phyloP scores from a whole-genome alignment of 2,329 filamentous ascomycete species.

The Xylariaceae sp. region DNA sequence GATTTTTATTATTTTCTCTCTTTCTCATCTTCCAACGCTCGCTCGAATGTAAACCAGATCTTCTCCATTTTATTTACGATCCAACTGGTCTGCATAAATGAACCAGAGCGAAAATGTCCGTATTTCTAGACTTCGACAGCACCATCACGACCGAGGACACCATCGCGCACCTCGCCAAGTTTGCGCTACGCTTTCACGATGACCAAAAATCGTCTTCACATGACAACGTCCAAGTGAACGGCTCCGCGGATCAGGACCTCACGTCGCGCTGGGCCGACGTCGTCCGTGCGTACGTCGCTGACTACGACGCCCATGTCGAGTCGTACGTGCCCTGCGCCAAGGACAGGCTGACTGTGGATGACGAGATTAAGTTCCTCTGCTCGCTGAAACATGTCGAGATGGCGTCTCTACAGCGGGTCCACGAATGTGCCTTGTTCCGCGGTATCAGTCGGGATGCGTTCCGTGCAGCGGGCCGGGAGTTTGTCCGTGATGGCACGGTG shows the following conservation, averaged over 20 bases:
- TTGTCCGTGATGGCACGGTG: slow-evolving; percentile 33
- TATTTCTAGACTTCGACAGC: slow-evolving; percentile 56
- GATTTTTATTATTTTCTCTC: too few relatives aligned
- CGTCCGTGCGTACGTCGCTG: slow-evolving; percentile 42
- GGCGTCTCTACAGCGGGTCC: slow-evolving; percentile 42
- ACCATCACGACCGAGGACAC: slow-evolving; percentile 54
- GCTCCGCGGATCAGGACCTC: slow-evolving; percentile 27
- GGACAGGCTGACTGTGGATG: slow-evolving; percentile 31
- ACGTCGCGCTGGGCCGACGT: slow-evolving; percentile 40
- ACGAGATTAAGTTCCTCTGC: slow-evolving; percentile 36
- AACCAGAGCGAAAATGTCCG: slow-evolving; percentile 19
- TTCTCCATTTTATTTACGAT: too few relatives aligned
- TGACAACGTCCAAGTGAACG: too few relatives aligned
- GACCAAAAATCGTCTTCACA: too few relatives aligned
- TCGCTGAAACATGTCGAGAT: slow-evolving; percentile 42
- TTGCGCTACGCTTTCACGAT: slow-evolving; percentile 35
- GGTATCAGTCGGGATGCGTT: slow-evolving; percentile 35
- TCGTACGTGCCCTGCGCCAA: slow-evolving; percentile 32
- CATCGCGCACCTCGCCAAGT: slow-evolving; percentile 42
- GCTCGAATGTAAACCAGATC: too few relatives aligned
- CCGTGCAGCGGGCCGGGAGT: slow-evolving; percentile 35
- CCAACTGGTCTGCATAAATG: too few relatives aligned
- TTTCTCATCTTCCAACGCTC: too few relatives aligned
- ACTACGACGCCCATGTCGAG: slow-evolving; percentile 36
- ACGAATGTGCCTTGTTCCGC: slow-evolving; percentile 41